phyloP scores from a whole-genome alignment of 2,329 filamentous ascomycete species.

The Pseudocercospora ulei region DNA sequence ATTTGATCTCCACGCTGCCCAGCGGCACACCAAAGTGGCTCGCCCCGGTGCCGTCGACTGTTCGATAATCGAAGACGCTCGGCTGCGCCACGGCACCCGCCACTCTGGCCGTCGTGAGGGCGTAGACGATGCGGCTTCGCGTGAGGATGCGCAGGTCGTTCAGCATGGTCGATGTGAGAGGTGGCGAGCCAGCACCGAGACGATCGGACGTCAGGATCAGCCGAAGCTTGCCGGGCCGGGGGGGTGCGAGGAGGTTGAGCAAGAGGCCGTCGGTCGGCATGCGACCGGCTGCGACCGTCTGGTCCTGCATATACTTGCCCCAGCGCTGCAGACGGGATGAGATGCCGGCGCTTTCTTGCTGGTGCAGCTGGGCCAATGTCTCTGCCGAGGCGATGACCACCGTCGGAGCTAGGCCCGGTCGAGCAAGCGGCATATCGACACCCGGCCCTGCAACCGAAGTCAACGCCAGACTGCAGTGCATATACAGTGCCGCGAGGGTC shows the following conservation, averaged over 20 bases:
- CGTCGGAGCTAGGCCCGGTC: slow-evolving; percentile 66
- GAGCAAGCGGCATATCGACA: slow-evolving; percentile 62
- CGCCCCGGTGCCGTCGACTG: slow-evolving; percentile 39
- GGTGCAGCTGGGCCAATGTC: slow-evolving; percentile 60
- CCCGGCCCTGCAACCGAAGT: slow-evolving; percentile 73
- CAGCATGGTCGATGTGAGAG: slow-evolving; percentile 58
- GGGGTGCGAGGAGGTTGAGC: slow-evolving; percentile 52
- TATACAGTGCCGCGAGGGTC: slow-evolving; percentile 72
- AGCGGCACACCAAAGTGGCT: slow-evolving; percentile 75
- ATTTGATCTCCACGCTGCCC: slow-evolving; percentile 65
- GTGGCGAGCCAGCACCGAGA: slow-evolving; percentile 51
- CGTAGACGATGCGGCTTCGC: slow-evolving; percentile 71
- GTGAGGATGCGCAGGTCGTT: slow-evolving; percentile 76
- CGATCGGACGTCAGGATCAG: slow-evolving; percentile 71
- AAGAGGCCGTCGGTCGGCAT: slow-evolving; percentile 60
- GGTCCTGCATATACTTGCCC: slow-evolving; percentile 62
- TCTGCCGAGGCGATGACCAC: slow-evolving; percentile 69
- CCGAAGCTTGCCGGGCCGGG: slow-evolving; percentile 62
- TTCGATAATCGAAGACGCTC: slow-evolving; percentile 74
- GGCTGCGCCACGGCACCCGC: slow-evolving; percentile 85
- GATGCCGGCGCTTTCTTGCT: slow-evolving; percentile 45
- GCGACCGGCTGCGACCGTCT: slow-evolving; percentile 60
- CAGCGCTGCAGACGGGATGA: slow-evolving; percentile 55
- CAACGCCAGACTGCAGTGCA: slow-evolving; percentile 73
- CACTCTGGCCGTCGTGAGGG: slow-evolving; percentile 69